A percentile compares a stretch with the other conserved stretches of the same genome.
phyloP scores from a whole-genome alignment of 2,329 filamentous ascomycete species.

The Diaporthe vexans region DNA sequence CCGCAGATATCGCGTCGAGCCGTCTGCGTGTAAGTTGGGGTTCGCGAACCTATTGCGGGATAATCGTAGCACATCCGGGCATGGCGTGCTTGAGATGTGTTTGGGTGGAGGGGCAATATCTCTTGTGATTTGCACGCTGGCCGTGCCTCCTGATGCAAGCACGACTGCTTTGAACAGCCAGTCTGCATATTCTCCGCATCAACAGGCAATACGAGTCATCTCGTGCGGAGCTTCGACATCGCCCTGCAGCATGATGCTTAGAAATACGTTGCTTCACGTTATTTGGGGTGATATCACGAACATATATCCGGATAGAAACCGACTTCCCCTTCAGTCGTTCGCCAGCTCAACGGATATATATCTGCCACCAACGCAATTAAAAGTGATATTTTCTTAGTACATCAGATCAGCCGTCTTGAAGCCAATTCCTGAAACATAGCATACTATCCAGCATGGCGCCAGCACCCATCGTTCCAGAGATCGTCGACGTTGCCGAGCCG shows the following conservation, averaged over 20 bases:
- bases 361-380: neutral
- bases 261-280: conserved; percentile 37
- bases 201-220: conserved; percentile 1
- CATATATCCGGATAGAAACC: neutral
- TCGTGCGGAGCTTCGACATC: conserved; percentile 33
- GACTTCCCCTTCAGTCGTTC: neutral
- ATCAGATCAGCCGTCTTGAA: neutral
- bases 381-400: too few species aligned
- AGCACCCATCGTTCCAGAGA: conserved; percentile 71
- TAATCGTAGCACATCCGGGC: conserved; percentile 29
- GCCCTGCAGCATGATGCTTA: conserved; percentile 31
- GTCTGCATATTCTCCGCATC: conserved; percentile 32
- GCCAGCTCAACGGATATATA: conserved; percentile 6
- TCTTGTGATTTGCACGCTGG: conserved; percentile 37
- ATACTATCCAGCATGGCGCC: conserved; percentile 58
- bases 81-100: conserved; percentile 39
- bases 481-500: conserved; percentile 73
- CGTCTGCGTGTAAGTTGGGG: conserved; percentile 10
- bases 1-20: conserved; percentile 39
- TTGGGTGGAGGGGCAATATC: conserved; percentile 27
- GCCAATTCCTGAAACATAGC: neutral
- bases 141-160: conserved; percentile 9
- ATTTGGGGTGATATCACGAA: conserved; percentile 13
- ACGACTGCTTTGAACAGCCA: conserved; percentile 24
- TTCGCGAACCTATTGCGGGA: conserved; percentile 6